Base-by-base conservation (phyloP, 169 alveolate species). In the Toxoplasma gondii region DNA sequence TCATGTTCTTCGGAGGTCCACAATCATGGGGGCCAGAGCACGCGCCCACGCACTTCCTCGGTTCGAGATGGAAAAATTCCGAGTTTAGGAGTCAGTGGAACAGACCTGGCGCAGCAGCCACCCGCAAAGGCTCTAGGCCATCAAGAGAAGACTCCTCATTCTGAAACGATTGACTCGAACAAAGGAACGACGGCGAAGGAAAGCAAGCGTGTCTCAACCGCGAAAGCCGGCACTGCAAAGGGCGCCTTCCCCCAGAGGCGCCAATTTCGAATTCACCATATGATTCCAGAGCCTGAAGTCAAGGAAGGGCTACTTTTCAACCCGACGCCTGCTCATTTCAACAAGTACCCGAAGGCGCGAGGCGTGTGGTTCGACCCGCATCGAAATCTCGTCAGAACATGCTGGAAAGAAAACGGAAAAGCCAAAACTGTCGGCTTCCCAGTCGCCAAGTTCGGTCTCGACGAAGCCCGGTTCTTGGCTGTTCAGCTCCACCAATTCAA, bases 301-400 rank as follows among this genome's bases (percentile, higher is more conserved):
- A 92, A 92, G 29, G 94, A 81, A 43, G 94, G 94, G 22, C 64
- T 92, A 53, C 44, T 92, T 29, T 81, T 53, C 22, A 88, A 92
- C 54, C 94, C 95, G 12, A 87, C 95, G 0, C 93, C 95, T 0
- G 95, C 93, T 5, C 93, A 83, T 27, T 92, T 92, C 93, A 92
- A 87, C 27, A 69, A 83, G 34, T 86, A 86, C 45, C 95, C 95
- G 17, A 83, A 86, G 31, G 95, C 95, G 36, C 24, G 95, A 24
- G 95, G 95, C 9, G 95, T 92, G 4, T 92, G 95, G 95, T 92
- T 69, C 78, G 95, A 92, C 70, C 93, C 95, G 12, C 88, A 86
- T 31, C 58, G 95, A n/a, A 92, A 86, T 74, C 93, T 92, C 27
- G 95, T 92, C 49, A 91, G 95, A 22, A 92, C 95, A 0, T 86